Evolutionary conservation across 441 rosid species (phyloP).

Genomic region (Kokia cookei): DNA sequence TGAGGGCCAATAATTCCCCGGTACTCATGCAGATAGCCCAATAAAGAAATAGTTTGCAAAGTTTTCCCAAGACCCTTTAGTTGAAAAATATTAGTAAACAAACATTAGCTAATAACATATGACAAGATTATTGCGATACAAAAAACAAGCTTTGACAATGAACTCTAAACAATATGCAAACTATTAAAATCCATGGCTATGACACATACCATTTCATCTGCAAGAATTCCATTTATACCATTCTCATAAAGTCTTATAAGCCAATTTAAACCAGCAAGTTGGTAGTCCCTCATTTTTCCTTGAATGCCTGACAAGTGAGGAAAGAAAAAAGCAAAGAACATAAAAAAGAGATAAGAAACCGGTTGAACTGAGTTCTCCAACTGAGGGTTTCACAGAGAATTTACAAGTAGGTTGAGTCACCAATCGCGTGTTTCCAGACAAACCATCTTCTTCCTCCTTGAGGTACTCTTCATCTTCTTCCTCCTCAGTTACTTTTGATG

Average conservation of each 20-base stretch:
- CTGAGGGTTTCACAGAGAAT: conserved; percentile 7
- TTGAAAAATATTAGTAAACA: conserved; percentile 1
- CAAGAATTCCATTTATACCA: conserved; percentile 98
- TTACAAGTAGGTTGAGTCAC: conserved; percentile 92
- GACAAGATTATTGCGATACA: background rate
- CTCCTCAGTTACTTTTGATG: conserved; percentile 90
- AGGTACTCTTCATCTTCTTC: conserved; percentile 96
- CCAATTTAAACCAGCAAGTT: conserved; percentile 97
- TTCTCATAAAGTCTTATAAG: conserved; percentile 95
- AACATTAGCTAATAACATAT: background rate
- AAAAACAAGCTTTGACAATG: background rate
- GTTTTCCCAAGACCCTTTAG: conserved; percentile 97
- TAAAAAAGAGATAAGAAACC: background rate
- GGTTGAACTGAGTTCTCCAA: background rate
- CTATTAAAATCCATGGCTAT: background rate
- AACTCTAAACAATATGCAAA: background rate
- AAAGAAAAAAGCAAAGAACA: background rate
- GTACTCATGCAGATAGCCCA: conserved; percentile 97
- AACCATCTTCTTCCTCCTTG: conserved; percentile 92
- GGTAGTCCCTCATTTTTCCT: conserved; percentile 98
- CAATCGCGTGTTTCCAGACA: conserved; percentile 81
- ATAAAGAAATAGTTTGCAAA: conserved; percentile 88
- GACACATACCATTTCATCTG: conserved; percentile 92
- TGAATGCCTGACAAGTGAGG: conserved; percentile 62
- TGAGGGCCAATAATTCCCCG: conserved; percentile 97